Evolutionary conservation across 257 asterid species (phyloP), one percentile per base, ranked within the genome.

Genomic region (Thymus mandschuricus): DNA sequence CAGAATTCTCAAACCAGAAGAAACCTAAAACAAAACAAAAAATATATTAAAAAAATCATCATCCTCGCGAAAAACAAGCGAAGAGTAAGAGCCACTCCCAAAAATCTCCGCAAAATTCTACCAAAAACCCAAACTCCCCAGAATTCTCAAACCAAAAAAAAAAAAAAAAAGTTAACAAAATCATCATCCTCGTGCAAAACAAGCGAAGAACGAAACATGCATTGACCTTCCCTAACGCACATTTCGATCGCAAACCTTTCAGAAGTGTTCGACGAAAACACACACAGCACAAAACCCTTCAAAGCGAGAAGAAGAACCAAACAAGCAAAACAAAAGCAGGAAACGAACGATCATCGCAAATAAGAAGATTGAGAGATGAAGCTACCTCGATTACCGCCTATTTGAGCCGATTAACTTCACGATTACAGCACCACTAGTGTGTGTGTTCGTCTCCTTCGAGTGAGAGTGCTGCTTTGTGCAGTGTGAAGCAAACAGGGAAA

Each of bases 161-260:
- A 3, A 54, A 49, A 71, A 13, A 21, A 21, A n/a, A n/a, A n/a
- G 10, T 8, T 30, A 41, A 45, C 51, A 30, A 1, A 5, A 10
- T 30, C 40, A 57, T 57, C 62, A 57, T 57, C 62, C 60, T 29
- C 61, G 61, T 30, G 61, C 40, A 56, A 54, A 40, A 54, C 28
- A 44, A 56, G 65, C 11, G 57, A 31, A 46, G 34, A 71, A n/a
- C n/a, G n/a, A n/a, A n/a, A n/a, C n/a, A n/a, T n/a, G n/a, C n/a
- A n/a, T n/a, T n/a, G n/a, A n/a, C n/a, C n/a, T n/a, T n/a, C n/a
- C n/a, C n/a, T n/a, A n/a, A n/a, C n/a, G n/a, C n/a, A 45, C 29
- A 43, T 52, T 68, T 43, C 58, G 6, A 77, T 61, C 58, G 62
- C 13, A 73, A 45, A 52, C 67, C 62, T 5, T 65, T 48, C 13